Evolutionary conservation across 352 stramenopile genomes (phyloP).

Genomic region (Pythium myriotylum): DNA sequence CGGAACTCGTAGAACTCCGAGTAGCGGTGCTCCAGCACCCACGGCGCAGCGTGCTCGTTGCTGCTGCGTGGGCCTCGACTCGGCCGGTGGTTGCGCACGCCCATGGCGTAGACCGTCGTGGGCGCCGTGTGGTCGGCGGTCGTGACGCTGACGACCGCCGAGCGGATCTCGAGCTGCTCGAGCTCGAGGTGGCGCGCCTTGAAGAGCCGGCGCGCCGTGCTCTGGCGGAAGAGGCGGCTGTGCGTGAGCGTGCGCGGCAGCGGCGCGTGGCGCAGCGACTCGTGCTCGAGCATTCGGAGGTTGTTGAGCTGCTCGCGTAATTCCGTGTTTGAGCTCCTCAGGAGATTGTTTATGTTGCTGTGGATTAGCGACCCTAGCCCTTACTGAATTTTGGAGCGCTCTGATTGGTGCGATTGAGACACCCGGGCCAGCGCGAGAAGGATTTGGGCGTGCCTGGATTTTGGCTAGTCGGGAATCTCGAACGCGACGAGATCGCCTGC

Average conservation of each 20-base stretch:
- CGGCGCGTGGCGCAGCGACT: conserved; percentile 8
- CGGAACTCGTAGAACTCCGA: conserved; percentile 71
- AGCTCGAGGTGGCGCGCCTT: conserved; percentile 58
- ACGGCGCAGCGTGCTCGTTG: conserved; percentile 27
- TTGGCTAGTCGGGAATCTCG: not conserved
- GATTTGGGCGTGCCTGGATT: not conserved
- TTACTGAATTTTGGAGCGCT: too few relatives aligned
- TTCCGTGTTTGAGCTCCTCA: too few relatives aligned
- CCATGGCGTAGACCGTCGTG: conserved; percentile 69
- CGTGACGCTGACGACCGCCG: conserved; percentile 19
- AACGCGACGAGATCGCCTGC: not conserved
- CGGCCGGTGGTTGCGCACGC: conserved; percentile 40
- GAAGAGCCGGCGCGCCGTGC: conserved; percentile 53
- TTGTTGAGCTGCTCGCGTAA: not conserved
- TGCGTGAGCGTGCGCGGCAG: conserved; percentile 19
- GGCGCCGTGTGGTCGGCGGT: conserved; percentile 27
- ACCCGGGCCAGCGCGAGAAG: not conserved
- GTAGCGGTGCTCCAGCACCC: conserved; percentile 62
- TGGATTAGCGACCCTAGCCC: too few relatives aligned
- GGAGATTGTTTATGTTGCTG: too few relatives aligned
- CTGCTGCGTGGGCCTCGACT: conserved; percentile 17
- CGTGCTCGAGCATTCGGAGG: conserved; percentile 1
- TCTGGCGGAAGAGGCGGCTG: conserved; percentile 40
- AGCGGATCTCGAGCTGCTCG: conserved; percentile 52
- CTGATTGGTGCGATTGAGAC: too few relatives aligned